Evolutionary conservation across 2,329 filamentous ascomycete species (phyloP).

Genomic region (Ophiostoma piceae): DNA sequence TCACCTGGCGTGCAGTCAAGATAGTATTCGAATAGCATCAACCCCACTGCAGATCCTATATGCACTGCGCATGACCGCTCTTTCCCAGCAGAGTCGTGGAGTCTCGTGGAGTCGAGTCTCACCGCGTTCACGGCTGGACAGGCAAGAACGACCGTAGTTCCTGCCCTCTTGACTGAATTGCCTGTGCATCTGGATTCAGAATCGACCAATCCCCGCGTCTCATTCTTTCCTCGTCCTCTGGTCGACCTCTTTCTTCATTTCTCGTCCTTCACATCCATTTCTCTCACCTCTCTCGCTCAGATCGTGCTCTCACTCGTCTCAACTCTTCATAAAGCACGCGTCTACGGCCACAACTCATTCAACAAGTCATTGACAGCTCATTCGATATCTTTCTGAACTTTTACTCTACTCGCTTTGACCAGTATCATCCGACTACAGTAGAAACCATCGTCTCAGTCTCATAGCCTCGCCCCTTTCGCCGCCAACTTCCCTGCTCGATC

Average conservation of each 20-base stretch:
- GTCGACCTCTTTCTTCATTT: background rate
- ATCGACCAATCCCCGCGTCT: background rate
- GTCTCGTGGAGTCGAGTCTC: constrained; percentile 4
- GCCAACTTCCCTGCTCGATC: background rate
- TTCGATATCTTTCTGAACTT: background rate
- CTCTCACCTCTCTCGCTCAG: background rate
- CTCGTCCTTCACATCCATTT: background rate
- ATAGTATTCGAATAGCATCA: background rate
- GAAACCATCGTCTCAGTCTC: background rate
- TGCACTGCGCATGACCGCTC: constrained; percentile 14
- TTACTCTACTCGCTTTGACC: background rate
- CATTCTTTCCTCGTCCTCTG: background rate
- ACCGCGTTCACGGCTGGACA: constrained; percentile 16
- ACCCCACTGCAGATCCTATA: background rate
- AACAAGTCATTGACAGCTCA: background rate
- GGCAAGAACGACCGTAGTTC: constrained; percentile 16
- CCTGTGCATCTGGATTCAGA: background rate
- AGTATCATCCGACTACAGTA: background rate
- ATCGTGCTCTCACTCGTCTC: background rate
- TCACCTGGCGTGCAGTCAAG: background rate
- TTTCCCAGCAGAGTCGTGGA: constrained; percentile 13
- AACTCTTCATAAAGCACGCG: background rate
- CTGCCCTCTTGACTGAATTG: background rate
- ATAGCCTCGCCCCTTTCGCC: background rate
- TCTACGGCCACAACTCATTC: background rate